Percentiles rank a stretch among this genome's conserved stretches.
Conservation (phyloP, 139 green algal species). For the Micractinium sp. region DNA sequence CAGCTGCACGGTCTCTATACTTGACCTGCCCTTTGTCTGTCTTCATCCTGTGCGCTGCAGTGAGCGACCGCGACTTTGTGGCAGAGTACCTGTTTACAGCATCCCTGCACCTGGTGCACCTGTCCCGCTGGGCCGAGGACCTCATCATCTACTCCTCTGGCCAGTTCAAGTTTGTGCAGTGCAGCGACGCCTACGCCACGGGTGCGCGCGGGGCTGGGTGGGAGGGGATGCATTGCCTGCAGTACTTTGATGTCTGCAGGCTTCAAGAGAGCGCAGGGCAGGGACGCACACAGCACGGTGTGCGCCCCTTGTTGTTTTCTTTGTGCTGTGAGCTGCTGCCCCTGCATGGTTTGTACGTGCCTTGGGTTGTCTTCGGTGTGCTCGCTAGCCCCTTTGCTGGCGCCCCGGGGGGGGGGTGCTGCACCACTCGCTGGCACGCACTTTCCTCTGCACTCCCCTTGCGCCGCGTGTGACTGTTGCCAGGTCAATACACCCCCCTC, state of each 20-base stretch:
- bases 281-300: too few species aligned
- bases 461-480: too few species aligned
- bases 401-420: too few species aligned
- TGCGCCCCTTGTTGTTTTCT: neutral
- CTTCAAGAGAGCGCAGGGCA: too few species aligned
- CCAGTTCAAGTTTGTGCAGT: conserved; percentile 92
- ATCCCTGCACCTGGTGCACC: conserved; percentile 84
- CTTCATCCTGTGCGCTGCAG: conserved; percentile 42
- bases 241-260: too few species aligned
- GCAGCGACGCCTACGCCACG: conserved; percentile 94
- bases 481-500: neutral
- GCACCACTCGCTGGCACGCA: too few species aligned
- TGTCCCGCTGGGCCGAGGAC: conserved; percentile 93
- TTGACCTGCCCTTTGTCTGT: neutral
- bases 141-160: conserved; percentile 96
- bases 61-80: conserved; percentile 96
- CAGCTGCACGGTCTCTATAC: too few species aligned
- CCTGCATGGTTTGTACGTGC: neutral
- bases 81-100: conserved; percentile 90
- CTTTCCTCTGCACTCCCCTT: too few species aligned
- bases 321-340: neutral
- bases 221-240: too few species aligned
- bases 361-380: too few species aligned
- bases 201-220: conserved; percentile 20
- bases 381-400: too few species aligned